Evolutionary conservation across 129 eudicot species (phyloP), one percentile per base, ranked within the genome.

Genomic region (Silybum marianum): DNA sequence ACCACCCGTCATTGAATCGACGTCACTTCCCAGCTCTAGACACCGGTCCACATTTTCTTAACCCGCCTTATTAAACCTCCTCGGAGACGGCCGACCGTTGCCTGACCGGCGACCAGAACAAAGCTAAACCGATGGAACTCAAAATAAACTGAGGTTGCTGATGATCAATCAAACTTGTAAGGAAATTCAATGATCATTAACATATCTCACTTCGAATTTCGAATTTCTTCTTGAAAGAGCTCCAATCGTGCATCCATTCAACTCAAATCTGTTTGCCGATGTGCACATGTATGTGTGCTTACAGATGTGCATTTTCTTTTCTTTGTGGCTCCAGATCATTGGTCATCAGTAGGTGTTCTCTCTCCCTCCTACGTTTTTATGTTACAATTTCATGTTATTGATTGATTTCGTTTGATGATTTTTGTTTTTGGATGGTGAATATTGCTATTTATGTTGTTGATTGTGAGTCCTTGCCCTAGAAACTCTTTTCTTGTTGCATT

Each of bases 301-400:
- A 22, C 23, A 48, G 21, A 67, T 69, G 22, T 75, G 81, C 85
- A 82, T 75, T 76, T n/a, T n/a, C n/a, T n/a, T n/a, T n/a, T n/a
- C n/a, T n/a, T 68, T 28, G n/a, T 54, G 12, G 10, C 48, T 73
- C 23, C 68, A 40, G 75, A 74, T 81, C 80, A 74, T 65, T 34
- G 6, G 6, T 65, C 58, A 44, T 74, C 38, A 25, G 38, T 63
- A 75, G 81, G 81, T 82, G 39, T 38, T 28, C 23, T 62, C 34
- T 63, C 51, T 38, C 18, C 11, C 30, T 21, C 74, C 4, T 1
- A 34, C 13, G 19, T n/a, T n/a, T 28, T n/a, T 40, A 39, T 72
- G 30, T 19, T 72, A 21, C 58, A 72, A 24, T 30, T 30, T 71
- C 78, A 7, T 73, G 74, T 62, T 62, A 7, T 40, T 28, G 23